Evolutionary conservation across 257 asterid species (phyloP).

Genomic region (Solanum rostratum): DNA sequence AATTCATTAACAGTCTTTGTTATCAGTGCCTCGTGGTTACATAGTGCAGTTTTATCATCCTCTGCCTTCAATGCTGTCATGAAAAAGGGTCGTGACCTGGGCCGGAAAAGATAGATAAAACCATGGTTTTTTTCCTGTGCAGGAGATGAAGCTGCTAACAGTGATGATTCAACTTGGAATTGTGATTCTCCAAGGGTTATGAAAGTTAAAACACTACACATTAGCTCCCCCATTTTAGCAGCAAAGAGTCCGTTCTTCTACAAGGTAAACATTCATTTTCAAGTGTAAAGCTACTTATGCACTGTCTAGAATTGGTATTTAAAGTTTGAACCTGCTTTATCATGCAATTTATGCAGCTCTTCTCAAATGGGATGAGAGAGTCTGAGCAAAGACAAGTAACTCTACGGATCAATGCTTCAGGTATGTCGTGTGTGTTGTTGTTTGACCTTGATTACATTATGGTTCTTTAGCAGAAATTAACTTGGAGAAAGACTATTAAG

Average conservation of each 20-base stretch:
- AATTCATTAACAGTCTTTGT: neutral
- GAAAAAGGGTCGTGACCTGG: neutral
- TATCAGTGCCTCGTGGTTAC: neutral
- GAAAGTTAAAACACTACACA: constrained; percentile 14
- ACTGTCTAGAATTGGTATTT: neutral
- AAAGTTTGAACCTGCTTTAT: neutral
- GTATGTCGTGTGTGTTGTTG: neutral
- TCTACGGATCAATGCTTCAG: constrained; percentile 10
- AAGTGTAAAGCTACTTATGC: neutral
- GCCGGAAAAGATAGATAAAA: neutral
- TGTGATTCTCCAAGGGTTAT: constrained; percentile 15
- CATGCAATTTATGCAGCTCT: constrained; percentile 1
- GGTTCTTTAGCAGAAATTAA: neutral
- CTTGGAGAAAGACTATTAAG: neutral
- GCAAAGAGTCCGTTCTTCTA: constrained; percentile 28
- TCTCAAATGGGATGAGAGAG: constrained; percentile 18
- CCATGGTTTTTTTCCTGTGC: neutral
- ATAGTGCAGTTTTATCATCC: neutral
- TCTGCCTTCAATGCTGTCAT: neutral
- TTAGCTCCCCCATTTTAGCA: constrained; percentile 29
- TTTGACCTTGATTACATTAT: neutral
- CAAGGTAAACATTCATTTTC: constrained; percentile 1
- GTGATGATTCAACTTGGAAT: constrained; percentile 15
- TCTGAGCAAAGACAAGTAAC: constrained; percentile 19
- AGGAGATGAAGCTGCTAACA: constrained; percentile 23